A percentile compares a stretch with the other conserved stretches of the same genome.
Conservation (phyloP, 1,284 basidiomycete species). For the Microbotryum saponariae region DNA sequence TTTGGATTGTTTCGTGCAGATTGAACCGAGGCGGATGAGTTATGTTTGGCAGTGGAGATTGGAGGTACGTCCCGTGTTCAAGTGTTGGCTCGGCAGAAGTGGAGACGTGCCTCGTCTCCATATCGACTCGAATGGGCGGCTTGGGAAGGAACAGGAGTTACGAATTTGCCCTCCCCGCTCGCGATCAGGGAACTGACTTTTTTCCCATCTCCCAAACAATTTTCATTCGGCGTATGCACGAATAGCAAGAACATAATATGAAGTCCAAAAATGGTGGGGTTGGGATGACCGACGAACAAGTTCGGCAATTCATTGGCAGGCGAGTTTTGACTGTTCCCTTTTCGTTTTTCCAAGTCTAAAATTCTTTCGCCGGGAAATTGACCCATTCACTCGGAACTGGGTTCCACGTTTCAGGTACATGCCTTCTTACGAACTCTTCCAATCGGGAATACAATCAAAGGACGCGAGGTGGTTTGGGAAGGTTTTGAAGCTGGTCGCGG, state of each 20-base stretch:
- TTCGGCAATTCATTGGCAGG: slow-evolving; percentile 51
- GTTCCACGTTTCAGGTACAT: slow-evolving; percentile 60
- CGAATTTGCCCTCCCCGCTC: background rate
- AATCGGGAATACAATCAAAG: slow-evolving; percentile 45
- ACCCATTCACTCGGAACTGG: background rate
- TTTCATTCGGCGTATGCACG: slow-evolving; percentile 32
- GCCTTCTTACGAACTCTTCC: slow-evolving; percentile 74
- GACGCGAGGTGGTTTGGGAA: slow-evolving; percentile 44
- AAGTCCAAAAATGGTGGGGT: slow-evolving; percentile 68
- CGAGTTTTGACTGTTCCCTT: slow-evolving; percentile 1
- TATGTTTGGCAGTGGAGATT: slow-evolving; percentile 36
- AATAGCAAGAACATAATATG: slow-evolving; percentile 80
- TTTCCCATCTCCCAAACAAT: background rate
- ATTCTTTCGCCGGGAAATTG: slow-evolving; percentile 43
- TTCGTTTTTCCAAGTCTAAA: background rate
- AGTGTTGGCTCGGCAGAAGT: too few relatives aligned
- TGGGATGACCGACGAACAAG: slow-evolving; percentile 75
- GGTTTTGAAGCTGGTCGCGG: slow-evolving; percentile 46
- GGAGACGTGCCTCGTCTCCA: too few relatives aligned
- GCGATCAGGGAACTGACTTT: background rate
- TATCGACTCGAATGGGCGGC: too few relatives aligned
- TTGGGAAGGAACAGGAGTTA: too few relatives aligned
- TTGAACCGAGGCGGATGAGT: slow-evolving; percentile 39
- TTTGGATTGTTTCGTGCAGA: slow-evolving; percentile 64
- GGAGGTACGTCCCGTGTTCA: slow-evolving; percentile 23